These are phyloP conservation scores for Solanum bulbocastanum DNA, from an alignment of 257 asterid species.

Conservation along the genomic window DNA sequence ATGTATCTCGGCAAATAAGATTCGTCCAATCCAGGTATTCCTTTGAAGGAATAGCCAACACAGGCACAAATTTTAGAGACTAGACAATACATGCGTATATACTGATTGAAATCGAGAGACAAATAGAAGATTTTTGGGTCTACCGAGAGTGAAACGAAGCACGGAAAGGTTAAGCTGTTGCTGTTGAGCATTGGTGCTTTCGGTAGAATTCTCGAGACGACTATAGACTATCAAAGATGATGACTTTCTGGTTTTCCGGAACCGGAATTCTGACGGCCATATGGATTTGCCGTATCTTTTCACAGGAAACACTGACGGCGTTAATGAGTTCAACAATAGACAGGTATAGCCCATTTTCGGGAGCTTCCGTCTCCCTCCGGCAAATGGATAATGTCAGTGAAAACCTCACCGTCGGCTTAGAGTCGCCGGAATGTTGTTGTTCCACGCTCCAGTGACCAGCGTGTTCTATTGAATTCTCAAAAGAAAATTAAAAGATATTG, in stretches of 20 bases:
- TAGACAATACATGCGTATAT: not conserved
- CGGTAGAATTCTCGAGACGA: conserved; percentile 13
- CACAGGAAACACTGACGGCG: conserved; percentile 11
- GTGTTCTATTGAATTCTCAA: not conserved
- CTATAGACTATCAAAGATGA: conserved; percentile 23
- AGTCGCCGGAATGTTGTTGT: not conserved
- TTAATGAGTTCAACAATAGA: not conserved
- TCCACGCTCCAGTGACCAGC: not conserved
- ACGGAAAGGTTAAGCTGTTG: conserved; percentile 75
- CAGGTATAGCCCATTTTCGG: conserved; percentile 1
- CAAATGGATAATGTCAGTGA: not conserved
- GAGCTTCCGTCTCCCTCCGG: not conserved
- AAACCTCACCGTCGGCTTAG: not conserved
- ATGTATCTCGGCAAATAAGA: conserved; percentile 92
- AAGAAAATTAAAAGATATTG: not conserved
- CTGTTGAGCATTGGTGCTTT: conserved; percentile 17
- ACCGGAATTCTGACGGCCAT: conserved; percentile 6
- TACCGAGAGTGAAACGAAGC: conserved; percentile 94
- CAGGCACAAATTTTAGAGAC: not conserved
- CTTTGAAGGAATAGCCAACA: conserved; percentile 10
- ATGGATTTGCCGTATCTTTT: conserved; percentile 12
- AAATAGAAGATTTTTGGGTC: not conserved
- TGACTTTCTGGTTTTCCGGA: not conserved
- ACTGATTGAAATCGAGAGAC: not conserved
- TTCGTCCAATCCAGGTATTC: conserved; percentile 90